phyloP scores from a whole-genome alignment of 805 yeast genomes.

The Alloascoidea hylecoeti region DNA sequence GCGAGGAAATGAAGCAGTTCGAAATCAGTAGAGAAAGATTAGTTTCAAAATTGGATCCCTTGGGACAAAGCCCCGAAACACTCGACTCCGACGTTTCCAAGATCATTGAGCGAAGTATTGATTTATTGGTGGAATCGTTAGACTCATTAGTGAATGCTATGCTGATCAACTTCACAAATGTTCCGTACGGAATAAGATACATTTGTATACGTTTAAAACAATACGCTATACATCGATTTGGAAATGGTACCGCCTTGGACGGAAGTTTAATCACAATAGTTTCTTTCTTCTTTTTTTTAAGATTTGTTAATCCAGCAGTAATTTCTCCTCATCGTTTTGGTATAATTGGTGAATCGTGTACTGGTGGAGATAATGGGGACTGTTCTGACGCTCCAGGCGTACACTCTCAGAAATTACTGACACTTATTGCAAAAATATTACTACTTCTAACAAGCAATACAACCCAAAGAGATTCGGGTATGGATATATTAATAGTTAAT shows the following conservation, averaged over 20 bases:
- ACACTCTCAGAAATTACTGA: background rate
- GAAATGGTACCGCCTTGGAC: background rate
- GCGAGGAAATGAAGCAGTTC: background rate
- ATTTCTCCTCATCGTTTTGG: background rate
- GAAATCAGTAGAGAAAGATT: background rate
- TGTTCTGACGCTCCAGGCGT: too few relatives aligned
- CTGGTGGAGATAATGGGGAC: too few relatives aligned
- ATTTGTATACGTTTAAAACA: slow-evolving; percentile 52
- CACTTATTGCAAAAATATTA: background rate
- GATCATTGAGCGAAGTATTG: background rate
- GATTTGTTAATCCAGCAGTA: background rate
- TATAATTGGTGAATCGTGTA: too few relatives aligned
- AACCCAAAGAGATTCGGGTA: too few relatives aligned
- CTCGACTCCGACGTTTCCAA: too few relatives aligned
- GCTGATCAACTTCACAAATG: slow-evolving; percentile 18
- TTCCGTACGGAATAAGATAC: slow-evolving; percentile 62
- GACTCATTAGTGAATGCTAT: background rate
- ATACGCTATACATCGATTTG: background rate
- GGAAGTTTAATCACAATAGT: background rate
- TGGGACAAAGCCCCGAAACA: too few relatives aligned
- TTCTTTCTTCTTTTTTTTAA: background rate
- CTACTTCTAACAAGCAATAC: background rate
- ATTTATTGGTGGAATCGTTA: slow-evolving; percentile 1
- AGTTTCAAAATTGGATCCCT: background rate
- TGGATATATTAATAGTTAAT: too few relatives aligned